Evolutionary conservation across 768 basidiomycete genomes (phyloP), one percentile per base, ranked within the genome.

Genomic region (Termitomyces sp.): DNA sequence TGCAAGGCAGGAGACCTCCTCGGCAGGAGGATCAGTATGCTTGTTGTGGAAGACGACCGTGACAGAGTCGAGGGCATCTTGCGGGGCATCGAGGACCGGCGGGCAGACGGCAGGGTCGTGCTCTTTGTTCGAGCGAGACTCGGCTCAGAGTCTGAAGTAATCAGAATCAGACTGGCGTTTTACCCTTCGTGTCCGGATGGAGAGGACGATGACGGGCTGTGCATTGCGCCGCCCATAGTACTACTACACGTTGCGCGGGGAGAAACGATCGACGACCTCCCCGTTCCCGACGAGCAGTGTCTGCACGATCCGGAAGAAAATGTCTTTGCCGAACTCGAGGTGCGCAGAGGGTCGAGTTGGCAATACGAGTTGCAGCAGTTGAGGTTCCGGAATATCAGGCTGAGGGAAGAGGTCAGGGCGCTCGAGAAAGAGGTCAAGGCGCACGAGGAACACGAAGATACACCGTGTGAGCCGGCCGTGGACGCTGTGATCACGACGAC

Each of bases 341-440:
- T 80, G 0, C 70, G 72, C 14, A 74, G 87, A 5, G 86, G 82
- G 11, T 87, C 87, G 33, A 92, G 90, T 62, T 97, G 94, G 94
- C 94, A 96, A 73, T 96, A 93, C 63, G 92, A 94, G 73, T 76
- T 95, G 49, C 88, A 92, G 72, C 90, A 94, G 70, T 76, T 94
- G 62, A 80, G 85, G 66, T 85, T 86, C 64, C 76, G 80, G 53
- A 93, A 92, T 65, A 77, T 83, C 70, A 71, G 84, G 59, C 61
- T 92, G 55, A 69, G 69, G 52, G 87, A 88, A 47, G 88, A 92
- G 62, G 70, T 79, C 24, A 52, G 44, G 36, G 60, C 49, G 44
- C 50, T 78, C 48, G 76, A 76, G 68, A 62, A 56, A 26, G 55
- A 58, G 41, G 20, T 54, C 1, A 13, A 2, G 14, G 30, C 16